Conservation (phyloP, 2,329 filamentous ascomycete species). For the Talaromyces sp. region DNA sequence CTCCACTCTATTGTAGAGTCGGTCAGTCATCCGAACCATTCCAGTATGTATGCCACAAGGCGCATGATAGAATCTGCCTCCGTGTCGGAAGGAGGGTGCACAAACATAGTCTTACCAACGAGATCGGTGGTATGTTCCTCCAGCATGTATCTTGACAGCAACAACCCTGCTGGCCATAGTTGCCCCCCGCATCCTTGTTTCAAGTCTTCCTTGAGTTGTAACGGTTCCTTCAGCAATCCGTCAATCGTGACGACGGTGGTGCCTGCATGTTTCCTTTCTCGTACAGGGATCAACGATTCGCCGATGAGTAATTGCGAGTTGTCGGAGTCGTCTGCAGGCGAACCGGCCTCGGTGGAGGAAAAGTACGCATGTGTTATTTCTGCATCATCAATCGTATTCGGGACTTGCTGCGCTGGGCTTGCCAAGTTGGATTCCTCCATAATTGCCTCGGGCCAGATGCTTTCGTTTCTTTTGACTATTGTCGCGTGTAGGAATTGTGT, state of each 20-base stretch:
- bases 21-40: conserved; percentile 14
- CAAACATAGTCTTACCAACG: conserved; percentile 69
- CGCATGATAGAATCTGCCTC: too few species aligned
- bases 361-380: background rate
- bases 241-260: conserved; percentile 64
- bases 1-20: conserved; percentile 64
- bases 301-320: conserved; percentile 46
- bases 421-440: conserved; percentile 1
- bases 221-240: conserved; percentile 66
- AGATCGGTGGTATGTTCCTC: conserved; percentile 66
- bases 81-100: conserved; percentile 28
- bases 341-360: conserved; percentile 3
- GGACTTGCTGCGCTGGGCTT: background rate
- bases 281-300: conserved; percentile 57
- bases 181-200: conserved; percentile 87
- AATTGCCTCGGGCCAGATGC: background rate
- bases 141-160: conserved; percentile 82
- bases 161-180: conserved; percentile 91
- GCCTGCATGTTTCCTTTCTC: conserved; percentile 52
- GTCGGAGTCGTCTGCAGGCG: conserved; percentile 17
- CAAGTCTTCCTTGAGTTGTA: conserved; percentile 81
- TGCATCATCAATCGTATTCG: background rate
- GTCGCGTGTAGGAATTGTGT: background rate
- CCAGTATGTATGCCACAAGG: background rate
- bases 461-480: background rate